These are phyloP conservation scores for Biscutella laevigata DNA, from an alignment of 441 rosid species.

Conservation along the genomic window DNA sequence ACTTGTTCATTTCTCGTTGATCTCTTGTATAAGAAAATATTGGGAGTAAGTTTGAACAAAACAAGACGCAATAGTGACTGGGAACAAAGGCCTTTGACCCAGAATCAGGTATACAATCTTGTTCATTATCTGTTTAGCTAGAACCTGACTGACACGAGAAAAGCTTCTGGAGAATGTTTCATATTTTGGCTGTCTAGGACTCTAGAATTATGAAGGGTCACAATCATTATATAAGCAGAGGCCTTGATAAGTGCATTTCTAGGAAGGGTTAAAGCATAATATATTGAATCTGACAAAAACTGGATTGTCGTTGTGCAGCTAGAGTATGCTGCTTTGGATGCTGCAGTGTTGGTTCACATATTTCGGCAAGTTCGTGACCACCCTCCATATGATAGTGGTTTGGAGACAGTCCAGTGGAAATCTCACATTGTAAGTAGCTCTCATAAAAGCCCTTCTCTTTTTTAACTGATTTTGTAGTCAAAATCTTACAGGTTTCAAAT, in stretches of 20 bases:
- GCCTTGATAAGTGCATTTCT: background rate
- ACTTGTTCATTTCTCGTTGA: background rate
- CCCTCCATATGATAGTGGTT: constrained; percentile 34
- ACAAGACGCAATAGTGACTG: constrained; percentile 78
- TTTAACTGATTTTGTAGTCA: background rate
- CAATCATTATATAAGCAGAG: background rate
- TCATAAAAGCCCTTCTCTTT: background rate
- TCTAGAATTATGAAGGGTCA: background rate
- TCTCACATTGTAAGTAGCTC: constrained; percentile 63
- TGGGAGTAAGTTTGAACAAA: constrained; percentile 81
- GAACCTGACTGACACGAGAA: background rate
- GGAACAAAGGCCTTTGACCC: constrained; percentile 75
- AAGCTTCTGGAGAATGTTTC: background rate
- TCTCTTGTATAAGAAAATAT: constrained; percentile 46
- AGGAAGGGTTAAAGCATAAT: background rate
- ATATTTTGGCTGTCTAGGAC: background rate
- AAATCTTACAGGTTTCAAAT: background rate
- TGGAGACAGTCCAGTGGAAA: constrained; percentile 58
- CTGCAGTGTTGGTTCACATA: constrained; percentile 71
- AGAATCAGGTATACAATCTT: constrained; percentile 52
- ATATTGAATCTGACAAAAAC: background rate
- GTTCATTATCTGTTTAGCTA: background rate
- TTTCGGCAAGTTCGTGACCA: constrained; percentile 41
- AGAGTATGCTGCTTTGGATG: constrained; percentile 92
- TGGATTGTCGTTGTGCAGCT: constrained; percentile 48